Base-by-base conservation (phyloP, 345 rosid genomes). In the Citrus mangshanensis region DNA sequence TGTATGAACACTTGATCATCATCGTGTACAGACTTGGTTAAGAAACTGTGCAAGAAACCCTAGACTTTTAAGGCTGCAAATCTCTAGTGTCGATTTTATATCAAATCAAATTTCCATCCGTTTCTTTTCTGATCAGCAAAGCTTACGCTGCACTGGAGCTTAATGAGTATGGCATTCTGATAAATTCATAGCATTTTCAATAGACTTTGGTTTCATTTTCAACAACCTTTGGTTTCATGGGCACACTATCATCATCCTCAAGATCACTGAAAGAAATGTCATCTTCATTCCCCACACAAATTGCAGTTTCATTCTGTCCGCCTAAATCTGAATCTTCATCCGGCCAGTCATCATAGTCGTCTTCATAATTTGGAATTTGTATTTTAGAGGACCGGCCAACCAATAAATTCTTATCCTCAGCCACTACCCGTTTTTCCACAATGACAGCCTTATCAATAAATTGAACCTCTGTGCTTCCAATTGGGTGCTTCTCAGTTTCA, bases 231-330 rank as follows among this genome's bases (percentile, higher is more conserved):
- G 86, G 72, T 77, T 85, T 92, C 25, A 84, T 71, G 68, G 83
- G 88, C 55, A 78, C 79, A 49, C 60, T 75, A n/a, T 72, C 81
- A 73, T 81, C 87, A 25, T 91, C 98, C 86, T 96, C 98, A 6
- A 96, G 94, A 83, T 96, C 98, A 90, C 99, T 96, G 80, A 93
- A 96, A 25, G 99, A 89, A 28, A 94, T 82, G 87, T 96, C 98
- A 73, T 94, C 99, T 77, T 91, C 95, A 58, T 87, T 87, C 73
- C 82, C 93, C 51, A 85, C 34, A 72, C 78, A 85, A 38, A 83
- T 77, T 51, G 81, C 54, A 62, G 80, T 74, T 70, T 71, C 81
- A 79, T 72, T 71, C 34, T 81, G 42, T 63, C 82, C 91, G 35
- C 82, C 85, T 27, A 81, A 81, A 72, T 88, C 98, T 21, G 88